A percentile compares a stretch with the other conserved stretches of the same genome.
Conservation (phyloP, 2,329 filamentous ascomycete genomes). For the Phialophora chinensis region DNA sequence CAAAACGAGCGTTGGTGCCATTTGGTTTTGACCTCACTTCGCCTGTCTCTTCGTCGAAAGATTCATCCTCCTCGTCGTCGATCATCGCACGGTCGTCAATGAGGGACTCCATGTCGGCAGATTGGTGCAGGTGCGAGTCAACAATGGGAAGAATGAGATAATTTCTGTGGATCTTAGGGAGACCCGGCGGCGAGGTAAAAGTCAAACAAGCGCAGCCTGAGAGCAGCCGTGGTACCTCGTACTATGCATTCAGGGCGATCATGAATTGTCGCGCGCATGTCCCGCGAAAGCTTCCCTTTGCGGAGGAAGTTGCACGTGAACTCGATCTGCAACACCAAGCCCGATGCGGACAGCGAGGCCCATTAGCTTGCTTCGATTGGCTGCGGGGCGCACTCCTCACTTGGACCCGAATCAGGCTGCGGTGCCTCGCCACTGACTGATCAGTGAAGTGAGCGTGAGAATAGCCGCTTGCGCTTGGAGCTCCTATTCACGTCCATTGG, state of each 20-base stretch:
- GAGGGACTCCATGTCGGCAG: conserved; percentile 57
- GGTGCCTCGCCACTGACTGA: conserved; percentile 17
- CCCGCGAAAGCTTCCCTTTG: neutral
- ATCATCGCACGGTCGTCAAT: conserved; percentile 86
- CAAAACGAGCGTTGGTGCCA: conserved; percentile 58
- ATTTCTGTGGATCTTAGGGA: neutral
- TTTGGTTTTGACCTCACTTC: conserved; percentile 55
- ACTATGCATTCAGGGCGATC: neutral
- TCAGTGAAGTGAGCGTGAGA: conserved; percentile 14
- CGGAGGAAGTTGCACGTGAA: neutral
- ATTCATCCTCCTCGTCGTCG: conserved; percentile 82
- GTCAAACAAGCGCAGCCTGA: neutral
- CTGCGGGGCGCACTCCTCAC: conserved; percentile 5
- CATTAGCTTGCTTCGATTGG: conserved; percentile 5
- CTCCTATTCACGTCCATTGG: conserved; percentile 29
- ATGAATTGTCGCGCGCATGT: neutral
- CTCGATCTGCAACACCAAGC: neutral
- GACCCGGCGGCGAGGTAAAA: neutral
- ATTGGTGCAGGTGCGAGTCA: neutral
- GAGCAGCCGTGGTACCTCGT: neutral
- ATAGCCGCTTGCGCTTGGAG: conserved; percentile 36
- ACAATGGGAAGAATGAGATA: neutral
- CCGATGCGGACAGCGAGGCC: neutral
- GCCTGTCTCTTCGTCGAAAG: conserved; percentile 76
- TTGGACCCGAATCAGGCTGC: conserved; percentile 12